Evolutionary conservation across 495 filamentous ascomycete species (phyloP).

Genomic region (Neurospora intermedia): DNA sequence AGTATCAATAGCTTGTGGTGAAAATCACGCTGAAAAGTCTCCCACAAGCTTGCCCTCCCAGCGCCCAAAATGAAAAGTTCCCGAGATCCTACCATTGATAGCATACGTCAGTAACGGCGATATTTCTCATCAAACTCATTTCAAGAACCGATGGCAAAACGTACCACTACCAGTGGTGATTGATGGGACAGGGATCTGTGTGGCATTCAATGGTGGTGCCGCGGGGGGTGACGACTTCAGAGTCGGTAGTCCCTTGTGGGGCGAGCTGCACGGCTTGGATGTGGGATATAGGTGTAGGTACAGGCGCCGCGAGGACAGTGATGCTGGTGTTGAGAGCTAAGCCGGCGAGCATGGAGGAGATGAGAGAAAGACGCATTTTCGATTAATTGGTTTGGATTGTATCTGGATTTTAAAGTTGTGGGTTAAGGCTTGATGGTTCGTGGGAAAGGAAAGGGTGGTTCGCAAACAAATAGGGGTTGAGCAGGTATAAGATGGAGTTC

Average conservation of each 20-base stretch:
- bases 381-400: not conserved
- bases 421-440: not conserved
- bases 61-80: too few relatives aligned
- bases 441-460: too few relatives aligned
- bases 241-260: not conserved
- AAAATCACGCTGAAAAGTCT: too few relatives aligned
- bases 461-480: too few relatives aligned
- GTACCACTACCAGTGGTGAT: slow-evolving; percentile 10
- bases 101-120: too few relatives aligned
- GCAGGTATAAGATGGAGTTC: too few relatives aligned
- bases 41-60: too few relatives aligned
- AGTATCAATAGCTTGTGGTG: too few relatives aligned
- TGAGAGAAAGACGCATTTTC: slow-evolving; percentile 14
- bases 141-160: too few relatives aligned
- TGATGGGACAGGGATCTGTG: not conserved
- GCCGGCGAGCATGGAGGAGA: slow-evolving; percentile 1
- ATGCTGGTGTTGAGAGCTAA: not conserved
- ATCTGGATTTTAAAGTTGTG: not conserved
- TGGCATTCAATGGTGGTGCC: not conserved
- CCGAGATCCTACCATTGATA: too few relatives aligned
- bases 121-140: too few relatives aligned
- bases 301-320: not conserved
- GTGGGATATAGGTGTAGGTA: not conserved
- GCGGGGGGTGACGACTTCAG: slow-evolving; percentile 1
- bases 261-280: not conserved